phyloP scores from a whole-genome alignment of 1,284 basidiomycete species.

The Porodaedalea pini region DNA sequence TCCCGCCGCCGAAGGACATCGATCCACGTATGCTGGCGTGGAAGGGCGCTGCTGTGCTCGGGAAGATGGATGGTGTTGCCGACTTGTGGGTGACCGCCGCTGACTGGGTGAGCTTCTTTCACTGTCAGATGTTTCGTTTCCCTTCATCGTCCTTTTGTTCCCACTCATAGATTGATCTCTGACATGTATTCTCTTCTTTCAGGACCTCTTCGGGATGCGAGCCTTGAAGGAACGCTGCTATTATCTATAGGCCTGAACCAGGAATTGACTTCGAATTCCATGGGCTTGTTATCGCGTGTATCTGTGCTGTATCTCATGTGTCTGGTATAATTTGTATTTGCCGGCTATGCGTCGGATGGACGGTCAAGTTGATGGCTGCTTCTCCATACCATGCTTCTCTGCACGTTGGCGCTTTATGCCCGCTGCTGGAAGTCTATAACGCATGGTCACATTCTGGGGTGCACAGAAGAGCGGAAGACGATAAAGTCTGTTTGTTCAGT shows the following conservation, averaged over 20 bases:
- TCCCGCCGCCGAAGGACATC: constrained; percentile 90
- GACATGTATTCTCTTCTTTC: constrained; percentile 11
- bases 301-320: neutral
- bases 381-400: neutral
- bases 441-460: neutral
- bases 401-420: neutral
- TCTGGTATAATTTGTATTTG: constrained; percentile 1
- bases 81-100: constrained; percentile 86
- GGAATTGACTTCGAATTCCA: neutral
- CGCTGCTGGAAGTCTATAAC: neutral
- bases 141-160: neutral
- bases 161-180: neutral
- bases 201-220: constrained; percentile 77
- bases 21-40: constrained; percentile 88
- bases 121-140: neutral
- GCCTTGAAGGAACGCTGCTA: constrained; percentile 78
- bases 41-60: constrained; percentile 95
- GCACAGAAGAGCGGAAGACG: neutral
- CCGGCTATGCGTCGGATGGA: neutral
- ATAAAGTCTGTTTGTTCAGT: neutral
- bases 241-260: constrained; percentile 41
- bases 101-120: constrained; percentile 73
- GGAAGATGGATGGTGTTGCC: constrained; percentile 83
- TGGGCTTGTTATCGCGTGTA: neutral
- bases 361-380: neutral